phyloP scores from a whole-genome alignment of 179 eudicot species.

The Corrigiola litoralis region DNA sequence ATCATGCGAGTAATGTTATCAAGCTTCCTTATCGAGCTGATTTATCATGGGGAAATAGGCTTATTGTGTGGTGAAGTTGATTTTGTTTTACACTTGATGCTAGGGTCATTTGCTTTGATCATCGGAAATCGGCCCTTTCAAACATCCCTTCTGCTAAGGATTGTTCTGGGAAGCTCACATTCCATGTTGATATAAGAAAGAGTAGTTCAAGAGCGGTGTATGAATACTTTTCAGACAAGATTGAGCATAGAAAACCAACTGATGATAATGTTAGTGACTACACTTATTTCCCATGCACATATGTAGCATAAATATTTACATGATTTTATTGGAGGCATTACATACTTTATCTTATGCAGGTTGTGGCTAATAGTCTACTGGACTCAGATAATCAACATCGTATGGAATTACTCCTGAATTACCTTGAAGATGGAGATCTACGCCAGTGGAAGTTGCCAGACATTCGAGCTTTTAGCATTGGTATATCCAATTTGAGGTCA shows the following conservation, averaged over 20 bases:
- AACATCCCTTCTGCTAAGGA: slow-evolving; percentile 30
- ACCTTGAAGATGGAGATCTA: slow-evolving; percentile 78
- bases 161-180: slow-evolving; percentile 36
- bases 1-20: slow-evolving; percentile 53
- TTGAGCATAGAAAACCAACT: slow-evolving; percentile 23
- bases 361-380: slow-evolving; percentile 33
- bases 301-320: neutral
- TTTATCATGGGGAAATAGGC: neutral
- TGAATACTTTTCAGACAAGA: slow-evolving; percentile 55
- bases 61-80: slow-evolving; percentile 6
- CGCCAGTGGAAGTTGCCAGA: slow-evolving; percentile 60
- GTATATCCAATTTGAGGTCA: slow-evolving; percentile 57
- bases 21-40: slow-evolving; percentile 4
- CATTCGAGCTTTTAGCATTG: slow-evolving; percentile 56
- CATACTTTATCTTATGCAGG: slow-evolving; percentile 33
- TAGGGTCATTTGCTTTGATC: slow-evolving; percentile 79
- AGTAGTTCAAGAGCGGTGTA: slow-evolving; percentile 76
- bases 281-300: neutral
- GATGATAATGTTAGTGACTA: slow-evolving; percentile 32
- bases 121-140: slow-evolving; percentile 46
- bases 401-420: slow-evolving; percentile 55
- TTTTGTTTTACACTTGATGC: slow-evolving; percentile 10
- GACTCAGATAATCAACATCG: slow-evolving; percentile 37
- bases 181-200: slow-evolving; percentile 58
- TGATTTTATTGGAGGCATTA: neutral